Evolutionary conservation across 2,329 filamentous ascomycete species (phyloP), one percentile per base, ranked within the genome.

Genomic region (Zopfia rhizophila): DNA sequence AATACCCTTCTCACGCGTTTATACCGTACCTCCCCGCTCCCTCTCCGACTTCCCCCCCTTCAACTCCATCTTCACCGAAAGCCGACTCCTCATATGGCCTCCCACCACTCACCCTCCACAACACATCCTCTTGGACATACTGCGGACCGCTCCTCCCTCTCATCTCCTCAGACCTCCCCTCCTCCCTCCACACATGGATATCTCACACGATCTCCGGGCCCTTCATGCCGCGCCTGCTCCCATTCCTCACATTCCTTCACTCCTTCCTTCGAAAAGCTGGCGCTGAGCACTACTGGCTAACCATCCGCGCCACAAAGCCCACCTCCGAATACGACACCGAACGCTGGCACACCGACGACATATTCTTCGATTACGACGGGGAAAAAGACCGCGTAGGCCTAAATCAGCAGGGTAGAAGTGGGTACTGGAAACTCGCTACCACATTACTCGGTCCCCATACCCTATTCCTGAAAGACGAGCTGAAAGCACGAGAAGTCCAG

Each of bases 271-370:
- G 40, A 3, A 32, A 46, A 3, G 70, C 69, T 22, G 68, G 66
- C 3, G 54, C 77, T 4, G 52, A 64, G 3, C 61, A 78, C 55
- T 80, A 79, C 53, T 78, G 78, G 68, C 53, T 80, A 10, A 80
- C 77, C 0, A 70, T 80, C 40, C 75, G 78, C 32, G 77, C 77
- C 36, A 76, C 75, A 0, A 72, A 60, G 29, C 66, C 74, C 0
- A 77, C 74, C 0, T 31, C 53, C 22, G 75, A 78, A 18, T 80
- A 72, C 55, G 72, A 80, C 50, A 62, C 52, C 7, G 73, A 75
- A 1, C 63, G 78, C 33, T 80, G 78, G 78, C 78, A 81, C 47
- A 75, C 75, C 0, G 78, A 81, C 49, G 77, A 81, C 43, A 60
- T 77, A 12, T 80, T 80, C 58, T 81, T 71, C 55, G 23, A 38